Percentiles rank a stretch among this genome's conserved stretches.
Evolutionary conservation across 2,329 filamentous ascomycete species (phyloP).

Genomic region (Bipolaris victoriae): DNA sequence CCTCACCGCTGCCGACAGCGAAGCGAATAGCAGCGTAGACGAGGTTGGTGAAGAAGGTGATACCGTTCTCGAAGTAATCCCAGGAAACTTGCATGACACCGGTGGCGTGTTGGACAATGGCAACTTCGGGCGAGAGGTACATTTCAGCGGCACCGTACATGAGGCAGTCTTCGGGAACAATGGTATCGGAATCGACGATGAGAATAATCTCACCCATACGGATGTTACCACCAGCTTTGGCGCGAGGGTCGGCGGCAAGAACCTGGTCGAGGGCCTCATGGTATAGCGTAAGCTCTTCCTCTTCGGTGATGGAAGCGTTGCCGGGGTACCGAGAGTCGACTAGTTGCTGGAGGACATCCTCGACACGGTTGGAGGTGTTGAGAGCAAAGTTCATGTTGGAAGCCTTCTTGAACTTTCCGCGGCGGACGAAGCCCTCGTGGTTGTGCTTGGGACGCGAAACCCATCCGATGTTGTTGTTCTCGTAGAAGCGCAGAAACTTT

Average conservation of each 20-base stretch:
- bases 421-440: constrained; percentile 34
- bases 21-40: constrained; percentile 75
- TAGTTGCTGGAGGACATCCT: constrained; percentile 65
- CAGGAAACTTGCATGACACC: constrained; percentile 71
- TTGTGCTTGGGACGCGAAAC: constrained; percentile 53
- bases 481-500: constrained; percentile 53
- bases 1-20: constrained; percentile 71
- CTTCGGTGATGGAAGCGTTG: constrained; percentile 35
- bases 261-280: constrained; percentile 62
- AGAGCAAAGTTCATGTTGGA: constrained; percentile 77
- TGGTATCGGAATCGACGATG: constrained; percentile 53
- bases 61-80: constrained; percentile 74
- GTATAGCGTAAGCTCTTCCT: constrained; percentile 42
- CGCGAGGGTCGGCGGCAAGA: constrained; percentile 71
- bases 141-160: constrained; percentile 81
- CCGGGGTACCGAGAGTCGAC: constrained; percentile 33
- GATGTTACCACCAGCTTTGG: constrained; percentile 79
- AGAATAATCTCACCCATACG: constrained; percentile 82
- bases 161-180: constrained; percentile 70
- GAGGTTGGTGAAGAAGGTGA: constrained; percentile 77
- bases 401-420: constrained; percentile 51
- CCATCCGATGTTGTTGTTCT: constrained; percentile 57
- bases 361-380: constrained; percentile 65
- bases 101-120: constrained; percentile 75
- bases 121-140: constrained; percentile 78